Evolutionary conservation across 75 land plant genomes (phyloP).

Genomic region (Adiantum capillusveneris): DNA sequence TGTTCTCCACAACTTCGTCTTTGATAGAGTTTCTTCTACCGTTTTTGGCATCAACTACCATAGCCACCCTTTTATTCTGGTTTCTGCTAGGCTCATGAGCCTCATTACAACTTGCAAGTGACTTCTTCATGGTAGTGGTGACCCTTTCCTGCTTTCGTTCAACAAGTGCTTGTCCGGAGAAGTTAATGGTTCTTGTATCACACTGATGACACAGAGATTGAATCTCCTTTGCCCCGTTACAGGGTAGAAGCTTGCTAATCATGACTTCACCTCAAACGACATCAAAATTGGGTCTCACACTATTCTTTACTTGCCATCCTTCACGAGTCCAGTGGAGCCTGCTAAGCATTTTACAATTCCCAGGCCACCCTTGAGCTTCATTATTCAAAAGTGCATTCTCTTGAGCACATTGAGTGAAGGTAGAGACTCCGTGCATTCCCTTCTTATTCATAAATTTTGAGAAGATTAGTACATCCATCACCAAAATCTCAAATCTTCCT

Average conservation of each 20-base stretch:
- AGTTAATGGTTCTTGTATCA: constrained; percentile 8
- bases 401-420: constrained; percentile 62
- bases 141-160: too few species aligned
- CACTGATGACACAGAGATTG: not conserved
- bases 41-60: too few species aligned
- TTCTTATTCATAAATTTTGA: too few species aligned
- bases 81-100: too few species aligned
- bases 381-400: constrained; percentile 39
- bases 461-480: too few species aligned
- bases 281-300: constrained; percentile 47
- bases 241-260: constrained; percentile 22
- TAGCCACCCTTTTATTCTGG: too few species aligned
- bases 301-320: constrained; percentile 54
- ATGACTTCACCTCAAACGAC: constrained; percentile 39
- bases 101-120: too few species aligned
- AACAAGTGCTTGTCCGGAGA: too few species aligned
- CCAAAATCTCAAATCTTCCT: not conserved
- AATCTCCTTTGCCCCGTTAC: constrained; percentile 41
- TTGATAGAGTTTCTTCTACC: too few species aligned
- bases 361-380: constrained; percentile 26
- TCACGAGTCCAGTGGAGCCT: constrained; percentile 28
- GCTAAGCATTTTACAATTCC: constrained; percentile 8
- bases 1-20: too few species aligned
- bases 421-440: too few species aligned
- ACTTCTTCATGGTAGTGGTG: too few species aligned